Evolutionary conservation across 202 grass and related monocot genomes (phyloP).

Genomic region (Elaeis oleifera): DNA sequence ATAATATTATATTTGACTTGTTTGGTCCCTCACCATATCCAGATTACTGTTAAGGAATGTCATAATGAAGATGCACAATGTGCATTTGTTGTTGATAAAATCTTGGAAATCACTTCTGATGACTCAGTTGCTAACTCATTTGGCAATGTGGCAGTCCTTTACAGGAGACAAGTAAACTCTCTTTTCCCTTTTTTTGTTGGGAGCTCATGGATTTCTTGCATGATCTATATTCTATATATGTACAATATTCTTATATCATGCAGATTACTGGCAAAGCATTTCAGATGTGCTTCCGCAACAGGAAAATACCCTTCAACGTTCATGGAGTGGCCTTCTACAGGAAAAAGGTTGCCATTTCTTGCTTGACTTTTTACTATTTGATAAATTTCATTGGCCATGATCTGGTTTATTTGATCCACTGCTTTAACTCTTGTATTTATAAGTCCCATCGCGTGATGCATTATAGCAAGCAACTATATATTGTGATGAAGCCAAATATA

Average conservation of each 20-base stretch:
- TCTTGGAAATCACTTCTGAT: constrained; percentile 66
- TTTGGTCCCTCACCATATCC: constrained; percentile 30
- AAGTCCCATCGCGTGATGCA: too few relatives aligned
- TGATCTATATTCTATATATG: too few relatives aligned
- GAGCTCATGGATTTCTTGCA: too few relatives aligned
- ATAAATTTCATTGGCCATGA: too few relatives aligned
- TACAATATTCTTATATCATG: constrained; percentile 22
- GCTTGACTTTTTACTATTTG: constrained; percentile 10
- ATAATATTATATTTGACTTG: not conserved
- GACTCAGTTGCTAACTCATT: constrained; percentile 41
- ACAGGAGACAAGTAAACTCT: constrained; percentile 71
- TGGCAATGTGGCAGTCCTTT: constrained; percentile 75
- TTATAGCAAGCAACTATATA: too few relatives aligned
- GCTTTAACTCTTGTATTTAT: too few relatives aligned
- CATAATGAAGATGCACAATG: constrained; percentile 89
- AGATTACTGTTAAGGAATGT: constrained; percentile 92
- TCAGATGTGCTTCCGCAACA: constrained; percentile 75
- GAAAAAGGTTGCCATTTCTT: constrained; percentile 60
- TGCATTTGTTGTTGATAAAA: constrained; percentile 93
- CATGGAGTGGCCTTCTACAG: constrained; percentile 95
- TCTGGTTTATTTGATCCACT: too few relatives aligned
- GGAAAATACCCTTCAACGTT: constrained; percentile 95
- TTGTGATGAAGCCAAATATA: too few relatives aligned
- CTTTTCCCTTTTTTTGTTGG: constrained; percentile 19
- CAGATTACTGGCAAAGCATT: constrained; percentile 90